Evolutionary conservation across 2,329 filamentous ascomycete species (phyloP).

Genomic region (Xylariales sp.): DNA sequence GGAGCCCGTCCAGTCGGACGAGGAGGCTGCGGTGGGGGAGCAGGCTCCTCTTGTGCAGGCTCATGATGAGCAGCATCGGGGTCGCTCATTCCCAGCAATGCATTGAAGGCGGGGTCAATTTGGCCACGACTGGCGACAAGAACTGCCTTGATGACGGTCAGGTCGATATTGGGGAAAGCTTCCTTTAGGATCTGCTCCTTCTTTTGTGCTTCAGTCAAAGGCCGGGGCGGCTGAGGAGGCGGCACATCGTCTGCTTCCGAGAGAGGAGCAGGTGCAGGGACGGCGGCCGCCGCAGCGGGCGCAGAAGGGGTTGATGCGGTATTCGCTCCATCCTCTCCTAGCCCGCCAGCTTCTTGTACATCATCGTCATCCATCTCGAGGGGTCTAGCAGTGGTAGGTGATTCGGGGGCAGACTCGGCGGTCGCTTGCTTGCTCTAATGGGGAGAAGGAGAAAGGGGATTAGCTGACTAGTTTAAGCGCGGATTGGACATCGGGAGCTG

Average conservation of each 20-base stretch:
- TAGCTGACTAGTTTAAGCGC: background rate
- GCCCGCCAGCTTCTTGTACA: slow-evolving; percentile 54
- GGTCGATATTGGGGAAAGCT: slow-evolving; percentile 84
- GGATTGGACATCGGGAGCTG: no score
- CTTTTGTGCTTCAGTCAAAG: slow-evolving; percentile 75
- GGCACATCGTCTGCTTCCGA: slow-evolving; percentile 35
- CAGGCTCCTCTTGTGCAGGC: slow-evolving; percentile 43
- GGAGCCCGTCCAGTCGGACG: slow-evolving; percentile 61
- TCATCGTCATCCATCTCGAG: slow-evolving; percentile 70
- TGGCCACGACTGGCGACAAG: slow-evolving; percentile 79
- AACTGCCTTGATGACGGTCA: slow-evolving; percentile 78
- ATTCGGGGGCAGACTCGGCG: slow-evolving; percentile 48
- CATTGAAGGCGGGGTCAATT: slow-evolving; percentile 93
- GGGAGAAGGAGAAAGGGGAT: background rate
- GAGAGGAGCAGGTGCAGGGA: slow-evolving; percentile 29
- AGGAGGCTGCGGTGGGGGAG: slow-evolving; percentile 75
- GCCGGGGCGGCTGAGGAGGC: slow-evolving; percentile 82
- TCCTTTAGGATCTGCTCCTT: slow-evolving; percentile 86
- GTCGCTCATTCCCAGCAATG: slow-evolving; percentile 85
- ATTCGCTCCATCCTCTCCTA: slow-evolving; percentile 36
- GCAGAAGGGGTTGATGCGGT: slow-evolving; percentile 17
- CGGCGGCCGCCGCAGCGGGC: slow-evolving; percentile 24
- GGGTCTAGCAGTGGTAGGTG: slow-evolving; percentile 60
- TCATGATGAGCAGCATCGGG: slow-evolving; percentile 60
- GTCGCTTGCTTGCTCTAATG: slow-evolving; percentile 41